Conservation (phyloP, 345 rosid species). For the Citrus cavaleriei region DNA sequence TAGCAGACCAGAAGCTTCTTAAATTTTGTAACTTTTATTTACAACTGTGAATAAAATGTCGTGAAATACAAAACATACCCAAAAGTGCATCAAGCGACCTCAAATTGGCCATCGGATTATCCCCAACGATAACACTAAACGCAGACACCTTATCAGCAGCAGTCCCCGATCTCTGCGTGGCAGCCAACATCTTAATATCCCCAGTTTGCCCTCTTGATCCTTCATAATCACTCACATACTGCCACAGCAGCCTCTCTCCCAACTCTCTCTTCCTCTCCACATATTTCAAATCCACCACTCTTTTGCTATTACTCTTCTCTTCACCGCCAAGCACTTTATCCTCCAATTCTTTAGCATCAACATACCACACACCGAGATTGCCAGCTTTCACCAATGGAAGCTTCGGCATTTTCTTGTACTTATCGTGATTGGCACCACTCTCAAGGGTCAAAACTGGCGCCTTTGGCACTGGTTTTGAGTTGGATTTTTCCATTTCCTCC, state of each 20-base stretch:
- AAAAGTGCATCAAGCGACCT: slow-evolving; percentile 85
- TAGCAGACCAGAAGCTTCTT: neutral
- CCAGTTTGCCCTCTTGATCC: slow-evolving; percentile 63
- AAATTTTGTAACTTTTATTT: neutral
- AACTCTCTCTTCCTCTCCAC: slow-evolving; percentile 67
- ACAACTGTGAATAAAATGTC: no score
- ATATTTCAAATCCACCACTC: slow-evolving; percentile 50
- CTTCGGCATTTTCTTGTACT: slow-evolving; percentile 59
- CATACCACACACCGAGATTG: slow-evolving; percentile 67
- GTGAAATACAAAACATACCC: slow-evolving; percentile 39
- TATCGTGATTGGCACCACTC: slow-evolving; percentile 12
- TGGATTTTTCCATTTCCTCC: slow-evolving; percentile 2
- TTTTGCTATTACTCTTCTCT: slow-evolving; percentile 29
- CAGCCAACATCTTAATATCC: slow-evolving; percentile 77
- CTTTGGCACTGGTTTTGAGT: slow-evolving; percentile 41
- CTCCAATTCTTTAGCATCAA: slow-evolving; percentile 71
- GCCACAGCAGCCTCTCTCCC: slow-evolving; percentile 85
- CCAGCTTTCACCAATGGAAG: slow-evolving; percentile 73
- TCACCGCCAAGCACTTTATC: slow-evolving; percentile 56
- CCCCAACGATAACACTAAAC: slow-evolving; percentile 79
- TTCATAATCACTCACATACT: slow-evolving; percentile 64
- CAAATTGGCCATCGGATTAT: slow-evolving; percentile 88
- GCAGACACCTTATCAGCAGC: slow-evolving; percentile 92
- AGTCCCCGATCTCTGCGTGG: slow-evolving; percentile 94
- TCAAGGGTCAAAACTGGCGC: slow-evolving; percentile 56